These are phyloP conservation scores for Ceratocystis papillata DNA, from an alignment of 2,329 filamentous ascomycete genomes.

Conservation along the genomic window DNA sequence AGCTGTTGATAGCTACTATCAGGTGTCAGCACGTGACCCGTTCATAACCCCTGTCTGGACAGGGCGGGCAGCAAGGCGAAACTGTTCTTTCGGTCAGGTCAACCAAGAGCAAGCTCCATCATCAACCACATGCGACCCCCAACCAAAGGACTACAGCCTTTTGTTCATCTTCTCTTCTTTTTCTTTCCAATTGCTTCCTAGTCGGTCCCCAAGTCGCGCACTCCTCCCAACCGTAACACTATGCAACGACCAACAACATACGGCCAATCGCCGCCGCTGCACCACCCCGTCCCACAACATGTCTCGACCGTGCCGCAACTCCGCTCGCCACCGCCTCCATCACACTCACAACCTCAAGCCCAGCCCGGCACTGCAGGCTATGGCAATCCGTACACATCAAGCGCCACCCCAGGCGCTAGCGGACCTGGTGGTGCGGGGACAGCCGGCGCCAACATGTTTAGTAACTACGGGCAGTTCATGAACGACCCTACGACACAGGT, in stretches of 20 bases:
- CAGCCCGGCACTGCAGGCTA: constrained; percentile 40
- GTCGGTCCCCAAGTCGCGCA: background rate
- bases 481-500: constrained; percentile 92
- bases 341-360: constrained; percentile 50
- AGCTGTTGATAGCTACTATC: background rate
- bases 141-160: background rate
- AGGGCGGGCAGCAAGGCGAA: constrained; percentile 11
- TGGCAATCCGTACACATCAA: constrained; percentile 63
- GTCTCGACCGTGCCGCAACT: constrained; percentile 96
- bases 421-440: background rate
- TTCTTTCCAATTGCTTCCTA: background rate
- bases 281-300: constrained; percentile 96
- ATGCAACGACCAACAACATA: constrained; percentile 78
- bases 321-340: constrained; percentile 77
- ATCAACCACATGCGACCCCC: background rate
- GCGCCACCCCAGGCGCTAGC: constrained; percentile 17
- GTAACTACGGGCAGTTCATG: constrained; percentile 83
- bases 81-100: constrained; percentile 13
- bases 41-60: background rate
- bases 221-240: constrained; percentile 27
- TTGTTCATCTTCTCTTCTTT: background rate
- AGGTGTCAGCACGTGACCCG: constrained; percentile 14
- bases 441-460: constrained; percentile 45
- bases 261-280: constrained; percentile 81
- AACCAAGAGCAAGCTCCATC: no score